A percentile compares a stretch with the other conserved stretches of the same genome.
Conservation (phyloP, 768 basidiomycete genomes). For the Vishniacozyma victoriae region DNA sequence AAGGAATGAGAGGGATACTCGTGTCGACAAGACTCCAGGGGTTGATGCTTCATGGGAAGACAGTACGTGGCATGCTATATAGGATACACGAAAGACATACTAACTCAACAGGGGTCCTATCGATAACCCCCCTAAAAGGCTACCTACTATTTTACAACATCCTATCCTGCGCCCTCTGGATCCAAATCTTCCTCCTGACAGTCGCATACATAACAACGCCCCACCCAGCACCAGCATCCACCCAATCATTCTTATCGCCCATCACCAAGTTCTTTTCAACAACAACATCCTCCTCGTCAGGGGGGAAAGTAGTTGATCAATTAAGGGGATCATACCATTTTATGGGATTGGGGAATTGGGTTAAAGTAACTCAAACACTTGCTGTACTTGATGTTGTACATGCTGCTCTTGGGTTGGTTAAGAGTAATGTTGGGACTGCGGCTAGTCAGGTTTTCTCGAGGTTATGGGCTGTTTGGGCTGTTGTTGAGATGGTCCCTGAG, state of each 20-base stretch:
- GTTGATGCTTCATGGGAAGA: too few relatives aligned
- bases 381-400: constrained; percentile 82
- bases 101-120: too few relatives aligned
- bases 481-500: constrained; percentile 60
- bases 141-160: constrained; percentile 78
- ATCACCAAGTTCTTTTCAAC: constrained; percentile 1
- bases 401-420: constrained; percentile 68
- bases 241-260: constrained; percentile 5
- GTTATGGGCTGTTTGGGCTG: constrained; percentile 78
- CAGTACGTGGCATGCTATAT: too few relatives aligned
- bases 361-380: constrained; percentile 71
- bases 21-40: too few relatives aligned
- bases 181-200: constrained; percentile 59
- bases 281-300: constrained; percentile 1
- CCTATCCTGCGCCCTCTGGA: constrained; percentile 69
- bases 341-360: constrained; percentile 54
- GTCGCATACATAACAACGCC: constrained; percentile 47
- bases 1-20: too few relatives aligned
- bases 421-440: constrained; percentile 69
- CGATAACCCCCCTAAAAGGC: constrained; percentile 36
- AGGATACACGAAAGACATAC: too few relatives aligned
- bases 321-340: constrained; percentile 59
- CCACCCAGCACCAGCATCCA: constrained; percentile 43
- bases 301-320: constrained; percentile 50
- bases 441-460: constrained; percentile 72